Evolutionary conservation across 331 rosid species (phyloP), one percentile per base, ranked within the genome.

Genomic region (Ulmus americana): DNA sequence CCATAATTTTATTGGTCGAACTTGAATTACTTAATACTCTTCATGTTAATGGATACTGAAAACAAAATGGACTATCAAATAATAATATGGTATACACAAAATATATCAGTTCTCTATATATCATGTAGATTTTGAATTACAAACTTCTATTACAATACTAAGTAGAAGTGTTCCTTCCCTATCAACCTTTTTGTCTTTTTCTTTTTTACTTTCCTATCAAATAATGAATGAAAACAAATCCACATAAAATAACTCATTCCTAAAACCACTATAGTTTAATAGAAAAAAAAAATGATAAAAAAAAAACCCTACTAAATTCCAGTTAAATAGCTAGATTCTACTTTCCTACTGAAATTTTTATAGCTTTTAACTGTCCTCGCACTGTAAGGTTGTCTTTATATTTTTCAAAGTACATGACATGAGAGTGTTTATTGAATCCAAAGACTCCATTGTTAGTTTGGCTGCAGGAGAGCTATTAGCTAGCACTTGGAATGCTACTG

Each of bases 321-420:
- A 57, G 15, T 69, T 44, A 65, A 67, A 62, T 63, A 44, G 35
- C 39, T 10, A 5, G 9, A 59, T 10, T 69, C 73, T 71, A 77
- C 53, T 71, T 75, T 65, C 38, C 41, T 58, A 64, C 28, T 76
- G 35, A 43, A 61, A 61, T 60, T 40, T 16, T 13, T 22, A 13
- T 54, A 2, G 20, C 15, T 48, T 55, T 75, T 81, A 88, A 61
- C 81, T 82, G 74, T 94, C 98, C 83, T 94, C 95, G 28, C 98
- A 94, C 67, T 90, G 81, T 82, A 89, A 77, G 81, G 91, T 85
- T 54, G 90, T 76, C 82, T 82, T 87, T 76, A 94, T 94, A 60
- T 85, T 84, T 78, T 80, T 83, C 47, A 94, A 62, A 42, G 95
- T 87, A 79, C 95, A 89, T 14, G 95, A 89, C 56, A 89, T 65